A percentile compares a stretch with the other conserved stretches of the same genome.
These are phyloP conservation scores for Phialemoniopsis sp. DNA, from an alignment of 2,329 filamentous ascomycete species.

Conservation along the genomic window DNA sequence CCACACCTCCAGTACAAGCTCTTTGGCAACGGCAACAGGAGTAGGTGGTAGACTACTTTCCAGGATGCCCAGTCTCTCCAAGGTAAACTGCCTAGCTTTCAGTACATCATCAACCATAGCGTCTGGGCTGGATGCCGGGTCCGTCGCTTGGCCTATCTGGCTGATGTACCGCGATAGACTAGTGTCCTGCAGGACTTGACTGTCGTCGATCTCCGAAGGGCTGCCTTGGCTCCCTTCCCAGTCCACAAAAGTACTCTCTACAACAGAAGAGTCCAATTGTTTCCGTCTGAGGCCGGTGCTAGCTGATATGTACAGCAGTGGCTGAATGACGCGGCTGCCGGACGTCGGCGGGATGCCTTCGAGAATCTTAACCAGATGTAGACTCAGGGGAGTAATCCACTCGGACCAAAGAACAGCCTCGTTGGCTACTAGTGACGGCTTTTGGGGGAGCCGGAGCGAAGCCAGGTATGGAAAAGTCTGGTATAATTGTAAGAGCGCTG, in stretches of 20 bases:
- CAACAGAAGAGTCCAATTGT: background rate
- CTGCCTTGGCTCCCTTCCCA: background rate
- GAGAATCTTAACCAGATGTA: constrained; percentile 10
- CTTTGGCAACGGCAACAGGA: constrained; percentile 29
- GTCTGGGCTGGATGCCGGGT: too few species aligned
- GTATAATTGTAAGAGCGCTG: constrained; percentile 31
- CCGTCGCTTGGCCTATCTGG: background rate
- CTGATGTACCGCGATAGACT: background rate
- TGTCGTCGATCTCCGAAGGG: background rate
- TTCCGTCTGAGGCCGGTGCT: constrained; percentile 10
- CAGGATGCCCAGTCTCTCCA: constrained; percentile 25
- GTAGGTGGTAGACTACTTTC: constrained; percentile 31
- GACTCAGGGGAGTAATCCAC: constrained; percentile 7
- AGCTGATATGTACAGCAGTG: constrained; percentile 14
- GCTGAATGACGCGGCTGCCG: constrained; percentile 15
- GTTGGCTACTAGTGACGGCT: background rate
- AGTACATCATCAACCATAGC: constrained; percentile 13
- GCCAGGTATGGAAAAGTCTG: constrained; percentile 23
- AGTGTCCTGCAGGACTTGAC: background rate
- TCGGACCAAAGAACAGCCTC: constrained; percentile 1
- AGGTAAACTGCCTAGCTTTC: constrained; percentile 28
- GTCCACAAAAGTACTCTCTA: too few species aligned
- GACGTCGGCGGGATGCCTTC: constrained; percentile 11
- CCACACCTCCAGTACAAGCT: constrained; percentile 33
- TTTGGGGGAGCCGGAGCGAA: constrained; percentile 2